phyloP scores from a whole-genome alignment of 371 early-diverging fungal species.

The Entomophthora muscae region DNA sequence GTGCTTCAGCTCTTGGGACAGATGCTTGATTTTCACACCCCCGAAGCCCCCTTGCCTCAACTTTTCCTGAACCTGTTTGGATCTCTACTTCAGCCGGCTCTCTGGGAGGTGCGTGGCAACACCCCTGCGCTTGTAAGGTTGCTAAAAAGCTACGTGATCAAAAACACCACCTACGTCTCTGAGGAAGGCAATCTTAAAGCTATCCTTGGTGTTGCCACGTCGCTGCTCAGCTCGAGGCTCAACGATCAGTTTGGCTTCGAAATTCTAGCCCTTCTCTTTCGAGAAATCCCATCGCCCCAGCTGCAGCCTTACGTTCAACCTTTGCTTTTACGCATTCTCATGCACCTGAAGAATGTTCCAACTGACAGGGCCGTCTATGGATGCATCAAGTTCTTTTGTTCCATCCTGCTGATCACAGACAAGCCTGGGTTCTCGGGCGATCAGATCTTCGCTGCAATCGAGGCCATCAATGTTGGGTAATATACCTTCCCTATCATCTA shows the following conservation, averaged over 20 bases:
- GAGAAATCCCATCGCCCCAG: slow-evolving; percentile 45
- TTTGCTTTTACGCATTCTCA: slow-evolving; percentile 55
- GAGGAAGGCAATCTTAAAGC: slow-evolving; percentile 44
- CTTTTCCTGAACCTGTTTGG: slow-evolving; percentile 50
- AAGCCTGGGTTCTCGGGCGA: background rate
- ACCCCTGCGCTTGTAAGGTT: slow-evolving; percentile 83
- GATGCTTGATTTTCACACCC: slow-evolving; percentile 48
- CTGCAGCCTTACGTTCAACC: slow-evolving; percentile 42
- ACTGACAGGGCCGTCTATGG: slow-evolving; percentile 39
- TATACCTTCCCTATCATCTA: background rate
- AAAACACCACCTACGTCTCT: slow-evolving; percentile 36
- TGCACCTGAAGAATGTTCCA: slow-evolving; percentile 49
- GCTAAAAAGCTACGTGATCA: slow-evolving; percentile 62
- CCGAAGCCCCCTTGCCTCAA: slow-evolving; percentile 33
- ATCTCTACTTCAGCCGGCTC: slow-evolving; percentile 58
- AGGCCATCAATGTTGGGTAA: background rate
- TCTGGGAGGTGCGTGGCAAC: slow-evolving; percentile 80
- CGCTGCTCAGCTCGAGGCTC: slow-evolving; percentile 62
- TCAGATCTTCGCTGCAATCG: background rate
- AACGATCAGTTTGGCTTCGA: slow-evolving; percentile 77
- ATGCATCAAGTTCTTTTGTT: background rate
- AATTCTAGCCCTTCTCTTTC: slow-evolving; percentile 49
- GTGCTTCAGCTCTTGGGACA: slow-evolving; percentile 88
- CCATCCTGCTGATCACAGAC: background rate
- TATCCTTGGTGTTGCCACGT: slow-evolving; percentile 87